Conservation (phyloP, 768 basidiomycete genomes). For the Guyanaporus albipodus region DNA sequence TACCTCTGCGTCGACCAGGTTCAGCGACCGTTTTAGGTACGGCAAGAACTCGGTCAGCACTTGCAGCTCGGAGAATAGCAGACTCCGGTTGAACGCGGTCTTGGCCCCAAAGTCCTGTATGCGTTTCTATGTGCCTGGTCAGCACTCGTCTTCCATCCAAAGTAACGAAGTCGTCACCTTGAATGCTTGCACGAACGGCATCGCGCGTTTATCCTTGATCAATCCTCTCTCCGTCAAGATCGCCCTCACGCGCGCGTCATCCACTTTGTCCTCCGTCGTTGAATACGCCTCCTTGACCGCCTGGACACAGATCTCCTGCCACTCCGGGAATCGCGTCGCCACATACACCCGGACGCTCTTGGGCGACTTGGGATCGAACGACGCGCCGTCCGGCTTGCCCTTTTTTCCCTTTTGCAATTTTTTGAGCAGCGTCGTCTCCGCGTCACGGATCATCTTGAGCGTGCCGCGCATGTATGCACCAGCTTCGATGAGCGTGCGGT, state of each 20-base stretch:
- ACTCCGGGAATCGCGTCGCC: constrained; percentile 85
- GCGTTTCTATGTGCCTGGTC: constrained; percentile 56
- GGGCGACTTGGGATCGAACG: constrained; percentile 81
- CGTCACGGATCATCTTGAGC: constrained; percentile 89
- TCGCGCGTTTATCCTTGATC: constrained; percentile 92
- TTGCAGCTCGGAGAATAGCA: constrained; percentile 79
- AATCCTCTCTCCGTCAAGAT: constrained; percentile 65
- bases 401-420: constrained; percentile 77
- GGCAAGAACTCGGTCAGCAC: constrained; percentile 68
- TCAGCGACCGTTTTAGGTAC: constrained; percentile 77
- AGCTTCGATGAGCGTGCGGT: constrained; percentile 65
- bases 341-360: constrained; percentile 89
- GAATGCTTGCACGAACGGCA: constrained; percentile 93
- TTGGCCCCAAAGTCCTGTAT: constrained; percentile 71
- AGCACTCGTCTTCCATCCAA: not conserved
- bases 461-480: constrained; percentile 84
- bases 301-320: constrained; percentile 85
- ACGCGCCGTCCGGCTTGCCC: constrained; percentile 38
- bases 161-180: constrained; percentile 56
- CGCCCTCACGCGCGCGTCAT: constrained; percentile 76
- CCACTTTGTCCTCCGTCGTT: constrained; percentile 57
- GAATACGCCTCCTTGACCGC: constrained; percentile 67
- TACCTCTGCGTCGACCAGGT: constrained; percentile 66
- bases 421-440: constrained; percentile 76
- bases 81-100: constrained; percentile 74